Base-by-base conservation (phyloP, 495 filamentous ascomycete species). In the Opeltia flavorubescens region DNA sequence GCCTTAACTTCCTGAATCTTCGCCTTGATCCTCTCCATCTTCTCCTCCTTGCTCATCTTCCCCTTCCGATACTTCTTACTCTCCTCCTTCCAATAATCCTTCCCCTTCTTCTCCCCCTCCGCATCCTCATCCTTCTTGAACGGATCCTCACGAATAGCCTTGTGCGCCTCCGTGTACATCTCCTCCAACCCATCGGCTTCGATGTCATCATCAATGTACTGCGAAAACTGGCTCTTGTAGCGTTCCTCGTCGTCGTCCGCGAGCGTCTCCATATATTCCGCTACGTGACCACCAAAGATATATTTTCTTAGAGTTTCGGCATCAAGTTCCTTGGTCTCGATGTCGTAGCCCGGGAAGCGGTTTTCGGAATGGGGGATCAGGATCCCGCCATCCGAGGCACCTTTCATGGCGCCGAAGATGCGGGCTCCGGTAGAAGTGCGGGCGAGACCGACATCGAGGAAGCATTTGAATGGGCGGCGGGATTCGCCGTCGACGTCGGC, bases 231-330 rank as follows among this genome's bases (percentile, higher is more conserved):
- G 58, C 77, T 79, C 77, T 88, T 89, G 82, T 86, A 99, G 66
- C 91, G 88, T 77, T 99, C 91, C 83, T 99, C 91, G 66, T 99
- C 91, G 66, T 99, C 91, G 65, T 99, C 91, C 65, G 93, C 93
- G 55, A 99, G 84, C 35, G 80, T 89, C 83, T 99, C 91, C 91
- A 99, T 99, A 77, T 96, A 99, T 79, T 99, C 91, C 51, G 88
- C 86, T 54, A 99, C 83, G 78, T 99, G 91, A 43, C 91, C 89
- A 64, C 78, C 93, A 64, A 87, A 84, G 78, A 99, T 99, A 81
- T 99, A 96, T 76, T 89, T 94, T 76, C 89, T 84, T 61, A 99
- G 82, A 51, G 77, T 83, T 65, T 99, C 91, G 57, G 89, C 80
- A 56, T 99, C 91, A 59, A 99, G 86, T 76, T 95, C 89, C 77